These are phyloP conservation scores for Pachysandra terminalis DNA, from an alignment of 164 flowering plant species.

Conservation along the genomic window DNA sequence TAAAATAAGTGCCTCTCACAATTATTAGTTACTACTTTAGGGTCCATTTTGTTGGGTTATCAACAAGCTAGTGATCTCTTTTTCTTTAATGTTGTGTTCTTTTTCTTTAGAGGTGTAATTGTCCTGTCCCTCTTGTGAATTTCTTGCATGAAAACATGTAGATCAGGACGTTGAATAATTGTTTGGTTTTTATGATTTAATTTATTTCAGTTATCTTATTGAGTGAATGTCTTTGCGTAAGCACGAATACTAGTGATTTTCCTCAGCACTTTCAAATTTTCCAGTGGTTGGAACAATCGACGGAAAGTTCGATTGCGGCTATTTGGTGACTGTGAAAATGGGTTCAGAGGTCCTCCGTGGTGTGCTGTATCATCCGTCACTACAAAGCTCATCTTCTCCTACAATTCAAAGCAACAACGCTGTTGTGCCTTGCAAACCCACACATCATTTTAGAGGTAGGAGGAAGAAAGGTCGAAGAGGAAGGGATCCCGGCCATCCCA, in stretches of 20 bases:
- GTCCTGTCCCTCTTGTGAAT: no score
- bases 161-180: no score
- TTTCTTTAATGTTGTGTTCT: no score
- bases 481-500: conserved; percentile 72
- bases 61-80: no score
- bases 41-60: no score
- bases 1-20: no score
- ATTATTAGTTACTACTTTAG: no score
- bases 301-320: conserved; percentile 85
- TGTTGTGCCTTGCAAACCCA: conserved; percentile 29
- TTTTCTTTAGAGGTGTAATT: no score
- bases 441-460: conserved; percentile 17
- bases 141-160: no score
- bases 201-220: no score
- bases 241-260: background rate
- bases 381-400: conserved; percentile 12
- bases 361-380: conserved; percentile 61
- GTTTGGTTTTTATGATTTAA: no score
- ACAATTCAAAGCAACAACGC: conserved; percentile 16
- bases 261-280: conserved; percentile 11
- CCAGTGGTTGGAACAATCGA: conserved; percentile 61
- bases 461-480: conserved; percentile 38
- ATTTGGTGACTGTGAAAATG: conserved; percentile 59
- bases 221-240: no score
- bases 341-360: conserved; percentile 62